phyloP scores from a whole-genome alignment of 2,329 filamentous ascomycete genomes.

The Myriangium duriaei region DNA sequence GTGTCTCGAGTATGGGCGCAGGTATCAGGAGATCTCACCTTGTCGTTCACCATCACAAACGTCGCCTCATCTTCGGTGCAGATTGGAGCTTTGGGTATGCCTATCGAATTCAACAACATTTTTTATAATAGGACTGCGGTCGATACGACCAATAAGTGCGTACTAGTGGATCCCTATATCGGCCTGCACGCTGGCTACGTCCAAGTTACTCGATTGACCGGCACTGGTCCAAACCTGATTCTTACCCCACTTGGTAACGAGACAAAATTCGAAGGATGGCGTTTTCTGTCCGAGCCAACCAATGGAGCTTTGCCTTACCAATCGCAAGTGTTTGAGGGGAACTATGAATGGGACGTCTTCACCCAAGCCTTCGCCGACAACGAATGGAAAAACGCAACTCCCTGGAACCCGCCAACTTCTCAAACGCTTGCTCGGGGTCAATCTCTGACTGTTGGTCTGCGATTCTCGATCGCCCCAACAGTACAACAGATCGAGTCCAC shows the following conservation, averaged over 20 bases:
- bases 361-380: slow-evolving; percentile 43
- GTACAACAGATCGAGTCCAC: slow-evolving; percentile 38
- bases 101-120: slow-evolving; percentile 50
- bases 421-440: slow-evolving; percentile 33
- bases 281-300: slow-evolving; percentile 38
- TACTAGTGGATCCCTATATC: slow-evolving; percentile 48
- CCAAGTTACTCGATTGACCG: slow-evolving; percentile 39
- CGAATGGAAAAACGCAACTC: slow-evolving; percentile 39
- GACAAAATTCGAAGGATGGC: slow-evolving; percentile 43
- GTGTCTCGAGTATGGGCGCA: slow-evolving; percentile 43
- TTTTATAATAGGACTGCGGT: slow-evolving; percentile 39
- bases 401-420: slow-evolving; percentile 46
- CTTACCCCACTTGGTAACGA: slow-evolving; percentile 40
- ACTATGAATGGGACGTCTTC: slow-evolving; percentile 48
- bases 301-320: slow-evolving; percentile 29
- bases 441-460: slow-evolving; percentile 37
- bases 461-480: slow-evolving; percentile 36
- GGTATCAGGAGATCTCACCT: slow-evolving; percentile 35
- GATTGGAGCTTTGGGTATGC: slow-evolving; percentile 45
- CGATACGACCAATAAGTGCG: slow-evolving; percentile 40
- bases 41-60: slow-evolving; percentile 42
- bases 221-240: slow-evolving; percentile 41
- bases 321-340: slow-evolving; percentile 46
- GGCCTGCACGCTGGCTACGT: slow-evolving; percentile 47
- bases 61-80: slow-evolving; percentile 31